These are phyloP conservation scores for Pythium guiyangense DNA, from an alignment of 352 stramenopile genomes.

Conservation along the genomic window DNA sequence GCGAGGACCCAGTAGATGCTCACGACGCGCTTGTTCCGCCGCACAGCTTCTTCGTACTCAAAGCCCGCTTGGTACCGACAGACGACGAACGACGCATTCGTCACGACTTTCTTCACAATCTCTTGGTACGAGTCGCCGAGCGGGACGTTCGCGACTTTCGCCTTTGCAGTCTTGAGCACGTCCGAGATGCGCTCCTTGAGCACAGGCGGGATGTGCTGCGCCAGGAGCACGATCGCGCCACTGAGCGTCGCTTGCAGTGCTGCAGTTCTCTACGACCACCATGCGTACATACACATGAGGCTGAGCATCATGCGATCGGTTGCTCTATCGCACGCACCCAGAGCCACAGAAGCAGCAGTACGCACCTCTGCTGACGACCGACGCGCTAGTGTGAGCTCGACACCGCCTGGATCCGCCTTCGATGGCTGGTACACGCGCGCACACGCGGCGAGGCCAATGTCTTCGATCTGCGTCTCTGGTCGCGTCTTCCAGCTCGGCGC, in stretches of 20 bases:
- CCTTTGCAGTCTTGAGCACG: constrained; percentile 60
- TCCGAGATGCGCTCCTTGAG: constrained; percentile 63
- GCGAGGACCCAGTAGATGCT: constrained; percentile 81
- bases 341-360: not conserved
- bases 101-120: constrained; percentile 73
- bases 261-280: constrained; percentile 33
- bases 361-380: constrained; percentile 40
- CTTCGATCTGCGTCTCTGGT: constrained; percentile 43
- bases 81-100: constrained; percentile 77
- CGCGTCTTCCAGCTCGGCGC: constrained; percentile 42
- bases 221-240: constrained; percentile 63
- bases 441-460: constrained; percentile 37
- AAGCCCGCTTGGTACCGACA: constrained; percentile 75
- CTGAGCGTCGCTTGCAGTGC: constrained; percentile 47
- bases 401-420: constrained; percentile 22
- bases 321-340: not conserved
- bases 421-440: constrained; percentile 40
- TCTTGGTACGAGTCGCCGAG: constrained; percentile 67
- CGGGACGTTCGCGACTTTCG: constrained; percentile 77
- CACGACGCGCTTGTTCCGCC: constrained; percentile 66
- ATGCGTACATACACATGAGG: not conserved
- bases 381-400: constrained; percentile 46
- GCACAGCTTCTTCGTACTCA: constrained; percentile 75
- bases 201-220: constrained; percentile 64
- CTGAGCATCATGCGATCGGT: not conserved